phyloP scores from a whole-genome alignment of 1,139 yeast genomes.

The Dujonia santamariae region DNA sequence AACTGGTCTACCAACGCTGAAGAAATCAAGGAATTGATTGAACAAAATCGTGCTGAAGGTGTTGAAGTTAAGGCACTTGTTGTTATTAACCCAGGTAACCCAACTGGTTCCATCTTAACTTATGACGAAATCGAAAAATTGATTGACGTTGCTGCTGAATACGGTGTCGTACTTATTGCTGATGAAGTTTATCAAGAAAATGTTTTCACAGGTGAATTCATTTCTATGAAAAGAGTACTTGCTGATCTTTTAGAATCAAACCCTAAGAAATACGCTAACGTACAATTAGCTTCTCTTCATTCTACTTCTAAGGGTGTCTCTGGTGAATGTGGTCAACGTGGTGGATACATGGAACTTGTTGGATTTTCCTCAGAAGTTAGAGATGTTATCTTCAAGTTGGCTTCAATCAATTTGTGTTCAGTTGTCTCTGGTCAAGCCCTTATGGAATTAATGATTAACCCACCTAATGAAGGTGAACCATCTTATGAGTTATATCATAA shows the following conservation, averaged over 20 bases:
- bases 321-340: constrained; percentile 99
- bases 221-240: constrained; percentile 68
- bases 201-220: constrained; percentile 64
- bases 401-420: constrained; percentile 88
- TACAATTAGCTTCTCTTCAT: constrained; percentile 89
- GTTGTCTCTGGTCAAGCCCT: constrained; percentile 93
- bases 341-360: constrained; percentile 93
- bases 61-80: constrained; percentile 76
- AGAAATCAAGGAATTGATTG: constrained; percentile 58
- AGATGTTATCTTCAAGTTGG: constrained; percentile 74
- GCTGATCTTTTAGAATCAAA: constrained; percentile 54
- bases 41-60: constrained; percentile 50
- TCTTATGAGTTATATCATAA: constrained; percentile 64
- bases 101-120: constrained; percentile 83
- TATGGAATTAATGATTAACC: constrained; percentile 89
- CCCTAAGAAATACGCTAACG: constrained; percentile 58
- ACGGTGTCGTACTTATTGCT: constrained; percentile 87
- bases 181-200: constrained; percentile 98
- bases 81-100: constrained; percentile 96
- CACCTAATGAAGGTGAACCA: constrained; percentile 74
- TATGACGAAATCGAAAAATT: constrained; percentile 66
- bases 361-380: constrained; percentile 73
- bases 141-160: constrained; percentile 74
- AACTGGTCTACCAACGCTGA: constrained; percentile 81
- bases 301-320: constrained; percentile 95